A percentile compares a stretch with the other conserved stretches of the same genome.
These are phyloP conservation scores for Entamoeba invadens DNA, from an alignment of 208 protist genomes.

Conservation along the genomic window DNA sequence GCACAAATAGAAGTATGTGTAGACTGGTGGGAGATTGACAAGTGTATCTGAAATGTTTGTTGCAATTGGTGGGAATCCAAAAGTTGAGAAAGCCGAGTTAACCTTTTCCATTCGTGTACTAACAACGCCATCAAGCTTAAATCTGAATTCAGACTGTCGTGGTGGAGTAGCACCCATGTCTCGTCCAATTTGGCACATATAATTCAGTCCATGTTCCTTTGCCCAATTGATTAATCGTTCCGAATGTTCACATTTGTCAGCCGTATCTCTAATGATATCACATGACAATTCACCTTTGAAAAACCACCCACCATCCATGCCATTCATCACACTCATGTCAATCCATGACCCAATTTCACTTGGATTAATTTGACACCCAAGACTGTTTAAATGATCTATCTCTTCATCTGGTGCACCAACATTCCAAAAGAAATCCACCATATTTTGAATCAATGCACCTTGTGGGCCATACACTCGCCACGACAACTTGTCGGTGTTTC, in stretches of 20 bases:
- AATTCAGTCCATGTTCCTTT: slow-evolving; percentile 25
- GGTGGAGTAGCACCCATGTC: slow-evolving; percentile 46
- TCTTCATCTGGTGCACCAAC: slow-evolving; percentile 43
- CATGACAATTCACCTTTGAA: slow-evolving; percentile 42
- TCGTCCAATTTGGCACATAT: slow-evolving; percentile 31
- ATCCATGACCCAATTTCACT: slow-evolving; percentile 46
- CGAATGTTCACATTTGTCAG: slow-evolving; percentile 36
- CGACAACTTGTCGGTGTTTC: slow-evolving; percentile 41
- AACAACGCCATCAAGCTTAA: slow-evolving; percentile 32
- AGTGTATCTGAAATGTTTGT: slow-evolving; percentile 15
- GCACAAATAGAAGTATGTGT: slow-evolving; percentile 26
- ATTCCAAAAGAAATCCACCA: slow-evolving; percentile 51
- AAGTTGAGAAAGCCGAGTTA: slow-evolving; percentile 34
- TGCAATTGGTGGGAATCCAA: slow-evolving; percentile 37
- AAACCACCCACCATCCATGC: slow-evolving; percentile 48
- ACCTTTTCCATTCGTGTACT: slow-evolving; percentile 23
- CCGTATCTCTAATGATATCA: slow-evolving; percentile 31
- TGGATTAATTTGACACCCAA: slow-evolving; percentile 43
- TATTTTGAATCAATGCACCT: slow-evolving; percentile 44
- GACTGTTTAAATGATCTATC: slow-evolving; percentile 42
- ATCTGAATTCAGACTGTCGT: slow-evolving; percentile 39
- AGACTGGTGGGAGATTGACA: background rate
- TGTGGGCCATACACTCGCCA: slow-evolving; percentile 41
- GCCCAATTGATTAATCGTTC: slow-evolving; percentile 32
- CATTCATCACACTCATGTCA: slow-evolving; percentile 41